Evolutionary conservation across 768 basidiomycete species (phyloP).

Genomic region (Suillus weaverae): DNA sequence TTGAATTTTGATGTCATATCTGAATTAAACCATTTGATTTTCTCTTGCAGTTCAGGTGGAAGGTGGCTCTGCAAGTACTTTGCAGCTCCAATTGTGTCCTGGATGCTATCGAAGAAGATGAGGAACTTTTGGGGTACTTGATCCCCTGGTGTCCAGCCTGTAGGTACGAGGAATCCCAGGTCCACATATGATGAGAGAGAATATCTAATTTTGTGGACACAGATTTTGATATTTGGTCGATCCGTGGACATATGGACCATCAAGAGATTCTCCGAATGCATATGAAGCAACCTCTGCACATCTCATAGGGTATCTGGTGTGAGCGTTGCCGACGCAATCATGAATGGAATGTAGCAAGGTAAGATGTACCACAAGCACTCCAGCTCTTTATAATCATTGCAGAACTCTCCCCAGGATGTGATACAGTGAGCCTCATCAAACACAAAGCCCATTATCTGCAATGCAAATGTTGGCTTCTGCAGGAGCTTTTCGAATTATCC

Average conservation of each 20-base stretch:
- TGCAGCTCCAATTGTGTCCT: neutral
- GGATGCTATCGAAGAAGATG: neutral
- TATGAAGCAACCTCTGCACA: neutral
- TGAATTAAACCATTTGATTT: constrained; percentile 25
- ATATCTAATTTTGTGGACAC: neutral
- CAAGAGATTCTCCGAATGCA: neutral
- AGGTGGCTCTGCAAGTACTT: constrained; percentile 13
- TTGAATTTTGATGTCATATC: constrained; percentile 21
- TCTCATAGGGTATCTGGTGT: neutral
- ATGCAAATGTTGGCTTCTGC: neutral
- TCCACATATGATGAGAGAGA: neutral
- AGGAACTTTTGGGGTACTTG: neutral
- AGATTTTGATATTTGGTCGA: neutral
- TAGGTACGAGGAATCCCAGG: neutral
- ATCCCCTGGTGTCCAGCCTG: neutral
- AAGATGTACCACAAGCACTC: neutral
- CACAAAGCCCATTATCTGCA: neutral
- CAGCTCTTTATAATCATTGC: neutral
- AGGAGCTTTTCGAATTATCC: neutral
- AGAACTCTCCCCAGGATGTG: neutral
- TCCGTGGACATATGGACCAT: neutral
- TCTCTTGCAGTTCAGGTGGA: constrained; percentile 14
- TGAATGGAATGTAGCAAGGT: neutral
- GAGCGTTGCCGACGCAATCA: neutral
- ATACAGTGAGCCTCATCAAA: neutral